Percentiles rank a stretch among this genome's conserved stretches.
These are phyloP conservation scores for Neurospora sp. DNA, from an alignment of 495 filamentous ascomycete species.

Conservation along the genomic window DNA sequence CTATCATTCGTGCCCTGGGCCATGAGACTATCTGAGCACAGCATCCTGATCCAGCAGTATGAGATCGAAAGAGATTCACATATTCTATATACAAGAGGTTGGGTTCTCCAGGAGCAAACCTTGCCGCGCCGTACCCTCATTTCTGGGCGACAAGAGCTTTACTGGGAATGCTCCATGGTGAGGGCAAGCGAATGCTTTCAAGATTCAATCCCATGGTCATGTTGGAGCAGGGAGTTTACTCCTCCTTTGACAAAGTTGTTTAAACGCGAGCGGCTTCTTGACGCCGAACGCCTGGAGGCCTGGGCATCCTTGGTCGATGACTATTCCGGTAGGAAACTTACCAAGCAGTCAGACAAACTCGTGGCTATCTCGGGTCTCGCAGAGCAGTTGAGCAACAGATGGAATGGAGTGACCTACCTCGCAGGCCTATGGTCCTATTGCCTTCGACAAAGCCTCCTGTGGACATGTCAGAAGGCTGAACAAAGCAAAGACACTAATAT, in stretches of 20 bases:
- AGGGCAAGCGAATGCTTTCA: conserved; percentile 7
- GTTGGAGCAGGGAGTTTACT: no score
- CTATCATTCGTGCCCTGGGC: background rate
- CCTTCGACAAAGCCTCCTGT: background rate
- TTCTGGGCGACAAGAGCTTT: conserved; percentile 5
- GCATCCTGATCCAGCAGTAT: no score
- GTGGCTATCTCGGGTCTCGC: conserved; percentile 7
- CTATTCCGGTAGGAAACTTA: conserved; percentile 11
- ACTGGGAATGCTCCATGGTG: conserved; percentile 7
- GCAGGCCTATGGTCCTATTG: conserved; percentile 12
- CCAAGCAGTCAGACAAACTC: conserved; percentile 3
- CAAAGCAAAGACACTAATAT: background rate
- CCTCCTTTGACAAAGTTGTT: no score
- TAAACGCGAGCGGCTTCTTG: background rate
- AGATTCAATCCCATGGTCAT: no score
- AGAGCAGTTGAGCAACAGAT: background rate
- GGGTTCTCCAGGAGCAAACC: conserved; percentile 16
- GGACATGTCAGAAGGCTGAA: background rate
- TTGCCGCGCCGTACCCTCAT: conserved; percentile 9
- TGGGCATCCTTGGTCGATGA: background rate
- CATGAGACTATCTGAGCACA: no score
- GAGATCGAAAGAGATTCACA: no score
- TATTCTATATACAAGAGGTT: no score
- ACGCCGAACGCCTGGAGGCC: background rate
- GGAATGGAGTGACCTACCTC: conserved; percentile 7